Evolutionary conservation across 1,284 basidiomycete species (phyloP).

Genomic region (Ustilago vetiveriae): DNA sequence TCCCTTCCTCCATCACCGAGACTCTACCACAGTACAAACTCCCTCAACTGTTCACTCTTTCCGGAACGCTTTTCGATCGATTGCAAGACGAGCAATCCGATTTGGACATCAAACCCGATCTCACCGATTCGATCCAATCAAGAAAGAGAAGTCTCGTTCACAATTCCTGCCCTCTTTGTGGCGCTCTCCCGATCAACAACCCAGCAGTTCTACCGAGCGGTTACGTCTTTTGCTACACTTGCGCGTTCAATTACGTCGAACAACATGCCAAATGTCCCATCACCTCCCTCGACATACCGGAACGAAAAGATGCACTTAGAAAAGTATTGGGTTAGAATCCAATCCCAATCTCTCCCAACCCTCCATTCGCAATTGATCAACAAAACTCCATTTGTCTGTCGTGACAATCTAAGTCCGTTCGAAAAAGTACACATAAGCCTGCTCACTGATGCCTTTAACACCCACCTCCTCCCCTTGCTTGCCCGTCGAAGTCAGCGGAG

Average conservation of each 20-base stretch:
- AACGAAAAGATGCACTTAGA: conserved; percentile 77
- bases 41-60: conserved; percentile 26
- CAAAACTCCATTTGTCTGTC: too few species aligned
- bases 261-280: conserved; percentile 84
- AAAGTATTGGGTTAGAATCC: conserved; percentile 77
- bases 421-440: conserved; percentile 60
- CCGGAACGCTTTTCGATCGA: conserved; percentile 25
- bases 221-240: conserved; percentile 95
- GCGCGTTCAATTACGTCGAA: conserved; percentile 84
- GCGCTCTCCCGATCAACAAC: conserved; percentile 76
- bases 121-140: conserved; percentile 44
- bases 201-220: conserved; percentile 90
- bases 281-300: conserved; percentile 77
- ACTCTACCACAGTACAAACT: conserved; percentile 15
- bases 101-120: not conserved
- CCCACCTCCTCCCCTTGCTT: conserved; percentile 34
- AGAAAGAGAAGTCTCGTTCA: conserved; percentile 64
- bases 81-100: conserved; percentile 21
- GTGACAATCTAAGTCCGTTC: conserved; percentile 30
- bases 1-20: not conserved
- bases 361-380: too few species aligned
- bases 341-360: not conserved
- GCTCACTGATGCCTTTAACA: conserved; percentile 34
- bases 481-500: conserved; percentile 22
- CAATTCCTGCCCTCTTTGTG: conserved; percentile 89